phyloP scores from a whole-genome alignment of 2,329 filamentous ascomycete species.

The Nectriaceae sp. region DNA sequence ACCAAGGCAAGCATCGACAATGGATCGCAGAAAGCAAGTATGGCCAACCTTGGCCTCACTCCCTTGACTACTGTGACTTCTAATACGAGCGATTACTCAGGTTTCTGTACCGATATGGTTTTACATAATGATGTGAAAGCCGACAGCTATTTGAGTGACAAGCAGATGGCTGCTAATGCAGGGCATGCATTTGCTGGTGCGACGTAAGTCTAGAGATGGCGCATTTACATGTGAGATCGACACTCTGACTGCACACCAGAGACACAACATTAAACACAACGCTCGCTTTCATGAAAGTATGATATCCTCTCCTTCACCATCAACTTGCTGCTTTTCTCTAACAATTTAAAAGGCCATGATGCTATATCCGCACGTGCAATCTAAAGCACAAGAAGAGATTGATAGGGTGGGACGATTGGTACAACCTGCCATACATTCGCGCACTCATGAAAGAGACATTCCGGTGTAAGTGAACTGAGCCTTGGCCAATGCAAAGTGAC shows the following conservation, averaged over 20 bases:
- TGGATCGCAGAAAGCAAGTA: conserved; percentile 6
- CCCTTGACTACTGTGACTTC: too few relatives aligned
- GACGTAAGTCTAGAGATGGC: too few relatives aligned
- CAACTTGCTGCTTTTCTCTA: too few relatives aligned
- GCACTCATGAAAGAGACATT: conserved; percentile 2
- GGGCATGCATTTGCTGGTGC: too few relatives aligned
- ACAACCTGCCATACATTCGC: conserved; percentile 3
- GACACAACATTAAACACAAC: too few relatives aligned
- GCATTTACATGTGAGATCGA: too few relatives aligned
- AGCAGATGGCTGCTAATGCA: too few relatives aligned
- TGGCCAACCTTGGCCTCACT: too few relatives aligned
- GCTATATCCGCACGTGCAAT: conserved; percentile 3
- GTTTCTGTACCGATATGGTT: conserved; percentile 7
- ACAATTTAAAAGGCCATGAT: conserved; percentile 5
- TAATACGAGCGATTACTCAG: background rate
- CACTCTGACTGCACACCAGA: too few relatives aligned
- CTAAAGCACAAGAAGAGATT: conserved; percentile 5
- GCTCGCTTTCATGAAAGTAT: too few relatives aligned
- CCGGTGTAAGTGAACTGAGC: background rate
- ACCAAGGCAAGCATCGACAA: conserved; percentile 1
- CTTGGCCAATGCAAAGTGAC: background rate
- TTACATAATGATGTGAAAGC: background rate
- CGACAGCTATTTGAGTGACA: too few relatives aligned
- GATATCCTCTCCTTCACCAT: too few relatives aligned
- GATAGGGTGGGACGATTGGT: conserved; percentile 3